Evolutionary conservation across 306 rosid species (phyloP).

Genomic region (Malus fusca): DNA sequence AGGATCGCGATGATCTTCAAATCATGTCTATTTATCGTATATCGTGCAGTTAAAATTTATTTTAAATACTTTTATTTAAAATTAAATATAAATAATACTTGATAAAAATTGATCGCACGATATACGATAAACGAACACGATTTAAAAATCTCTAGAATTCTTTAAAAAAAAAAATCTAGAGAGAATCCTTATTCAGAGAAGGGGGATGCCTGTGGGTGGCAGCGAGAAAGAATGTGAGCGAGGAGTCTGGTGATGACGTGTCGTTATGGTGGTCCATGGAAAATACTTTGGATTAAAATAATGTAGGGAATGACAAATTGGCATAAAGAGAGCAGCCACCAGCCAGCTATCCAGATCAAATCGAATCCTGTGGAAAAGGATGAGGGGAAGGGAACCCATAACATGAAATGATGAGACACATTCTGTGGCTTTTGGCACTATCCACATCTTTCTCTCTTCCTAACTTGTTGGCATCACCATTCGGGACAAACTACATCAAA

Average conservation of each 20-base stretch:
- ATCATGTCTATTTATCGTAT: fast-evolving
- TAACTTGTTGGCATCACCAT: not conserved
- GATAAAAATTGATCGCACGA: no score
- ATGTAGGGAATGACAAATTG: not conserved
- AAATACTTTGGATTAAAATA: not conserved
- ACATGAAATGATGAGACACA: not conserved
- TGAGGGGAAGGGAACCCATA: not conserved
- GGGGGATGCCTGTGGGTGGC: not conserved
- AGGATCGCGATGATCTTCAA: fast-evolving
- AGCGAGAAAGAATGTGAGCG: not conserved
- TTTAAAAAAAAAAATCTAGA: no score
- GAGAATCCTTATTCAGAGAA: not conserved
- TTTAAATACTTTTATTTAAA: no score
- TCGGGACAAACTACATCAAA: not conserved
- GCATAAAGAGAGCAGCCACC: not conserved
- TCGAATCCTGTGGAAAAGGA: not conserved
- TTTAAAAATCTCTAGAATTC: no score
- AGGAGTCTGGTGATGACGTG: not conserved
- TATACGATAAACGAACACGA: fast-evolving
- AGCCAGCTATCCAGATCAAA: not conserved
- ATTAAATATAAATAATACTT: no score
- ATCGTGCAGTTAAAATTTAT: no score
- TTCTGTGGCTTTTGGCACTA: not conserved
- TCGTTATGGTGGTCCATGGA: not conserved
- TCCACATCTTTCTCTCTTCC: not conserved